phyloP scores from a whole-genome alignment of 2,329 filamentous ascomycete genomes.

The Monilinia fructigena region DNA sequence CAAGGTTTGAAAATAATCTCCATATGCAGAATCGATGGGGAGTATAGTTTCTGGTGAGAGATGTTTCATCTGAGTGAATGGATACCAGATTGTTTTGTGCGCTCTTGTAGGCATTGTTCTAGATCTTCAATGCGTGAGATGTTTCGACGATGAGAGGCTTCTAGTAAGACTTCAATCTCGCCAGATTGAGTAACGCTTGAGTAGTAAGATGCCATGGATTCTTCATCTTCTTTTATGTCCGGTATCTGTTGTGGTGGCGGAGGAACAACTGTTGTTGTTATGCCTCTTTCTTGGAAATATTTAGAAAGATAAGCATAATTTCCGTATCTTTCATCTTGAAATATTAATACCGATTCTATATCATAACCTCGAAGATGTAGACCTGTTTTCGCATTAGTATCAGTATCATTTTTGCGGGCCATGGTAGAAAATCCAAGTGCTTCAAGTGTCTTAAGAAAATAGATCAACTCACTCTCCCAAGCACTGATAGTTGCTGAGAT shows the following conservation, averaged over 20 bases:
- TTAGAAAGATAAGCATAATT: slow-evolving; percentile 66
- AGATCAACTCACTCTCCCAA: slow-evolving; percentile 52
- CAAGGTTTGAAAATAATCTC: slow-evolving; percentile 71
- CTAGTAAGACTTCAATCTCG: slow-evolving; percentile 48
- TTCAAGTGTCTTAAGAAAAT: too few relatives aligned
- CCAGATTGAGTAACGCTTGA: slow-evolving; percentile 44
- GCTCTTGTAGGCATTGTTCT: slow-evolving; percentile 62
- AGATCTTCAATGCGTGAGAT: slow-evolving; percentile 56
- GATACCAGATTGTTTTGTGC: slow-evolving; percentile 73
- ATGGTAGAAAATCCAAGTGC: fast-evolving
- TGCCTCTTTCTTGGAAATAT: slow-evolving; percentile 62
- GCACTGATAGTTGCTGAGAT: slow-evolving; percentile 79
- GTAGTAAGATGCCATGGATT: slow-evolving; percentile 66
- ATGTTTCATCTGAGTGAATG: slow-evolving; percentile 76
- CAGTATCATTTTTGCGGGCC: not conserved
- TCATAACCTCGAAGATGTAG: slow-evolving; percentile 77
- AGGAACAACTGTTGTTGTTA: slow-evolving; percentile 57
- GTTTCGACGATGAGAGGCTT: slow-evolving; percentile 54
- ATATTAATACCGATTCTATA: slow-evolving; percentile 67
- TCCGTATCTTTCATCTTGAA: slow-evolving; percentile 62
- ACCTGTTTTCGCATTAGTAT: slow-evolving; percentile 44
- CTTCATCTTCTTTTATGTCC: slow-evolving; percentile 48
- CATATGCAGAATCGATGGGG: slow-evolving; percentile 76
- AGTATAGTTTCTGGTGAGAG: slow-evolving; percentile 62
- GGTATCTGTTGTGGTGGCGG: slow-evolving; percentile 53